These are phyloP conservation scores for Corymbia maculata DNA, from an alignment of 345 rosid species.

Conservation along the genomic window DNA sequence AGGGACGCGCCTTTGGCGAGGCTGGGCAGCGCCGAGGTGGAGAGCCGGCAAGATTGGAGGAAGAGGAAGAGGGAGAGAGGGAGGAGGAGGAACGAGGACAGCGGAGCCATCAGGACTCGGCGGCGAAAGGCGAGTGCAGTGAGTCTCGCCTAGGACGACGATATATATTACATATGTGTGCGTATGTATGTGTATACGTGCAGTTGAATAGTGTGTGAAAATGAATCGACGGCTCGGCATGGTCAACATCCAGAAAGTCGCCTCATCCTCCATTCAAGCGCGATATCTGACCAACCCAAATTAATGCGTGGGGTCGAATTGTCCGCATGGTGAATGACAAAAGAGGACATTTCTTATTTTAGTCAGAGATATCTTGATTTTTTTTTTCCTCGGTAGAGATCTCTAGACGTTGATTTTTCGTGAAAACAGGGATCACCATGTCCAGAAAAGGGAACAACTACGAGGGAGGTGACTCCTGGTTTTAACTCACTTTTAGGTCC, in stretches of 20 bases:
- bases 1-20: conserved; percentile 11
- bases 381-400: neutral
- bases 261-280: no score
- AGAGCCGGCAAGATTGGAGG: neutral
- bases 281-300: no score
- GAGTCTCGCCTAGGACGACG: neutral
- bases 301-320: neutral
- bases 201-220: neutral
- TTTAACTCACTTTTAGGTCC: neutral
- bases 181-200: no score
- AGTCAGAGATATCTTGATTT: no score
- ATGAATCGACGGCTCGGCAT: no score
- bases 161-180: no score
- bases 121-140: neutral
- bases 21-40: neutral
- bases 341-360: neutral
- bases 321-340: neutral
- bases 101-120: neutral
- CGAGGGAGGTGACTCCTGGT: neutral
- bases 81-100: neutral
- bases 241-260: no score
- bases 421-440: neutral
- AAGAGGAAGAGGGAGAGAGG: neutral
- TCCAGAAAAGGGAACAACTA: neutral
- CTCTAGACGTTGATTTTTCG: neutral